A percentile compares a stretch with the other conserved stretches of the same genome.
Conservation (phyloP, 129 eudicot species). For the Pseudognaphalium luteoalbum region DNA sequence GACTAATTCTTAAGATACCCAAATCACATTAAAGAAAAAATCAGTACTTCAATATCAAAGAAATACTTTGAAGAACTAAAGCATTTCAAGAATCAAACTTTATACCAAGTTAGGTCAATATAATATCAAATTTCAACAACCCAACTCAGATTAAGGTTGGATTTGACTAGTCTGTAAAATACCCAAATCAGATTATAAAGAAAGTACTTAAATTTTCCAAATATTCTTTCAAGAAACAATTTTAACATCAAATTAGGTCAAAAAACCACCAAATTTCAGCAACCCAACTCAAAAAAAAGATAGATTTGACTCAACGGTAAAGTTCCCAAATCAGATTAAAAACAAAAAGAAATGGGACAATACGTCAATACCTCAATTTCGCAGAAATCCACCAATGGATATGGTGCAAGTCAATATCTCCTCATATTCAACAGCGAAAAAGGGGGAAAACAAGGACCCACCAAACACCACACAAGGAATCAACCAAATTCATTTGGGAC, state of each 20-base stretch:
- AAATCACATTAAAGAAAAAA: slow-evolving; percentile 23
- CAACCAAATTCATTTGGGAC: slow-evolving; percentile 25
- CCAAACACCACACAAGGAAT: slow-evolving; percentile 34
- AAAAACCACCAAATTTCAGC: neutral
- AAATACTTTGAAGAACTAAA: slow-evolving; percentile 1
- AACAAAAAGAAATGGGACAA: neutral
- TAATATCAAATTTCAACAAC: neutral
- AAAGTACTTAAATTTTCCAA: slow-evolving; percentile 13
- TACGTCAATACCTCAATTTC: neutral
- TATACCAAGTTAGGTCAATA: slow-evolving; percentile 16
- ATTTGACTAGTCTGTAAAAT: neutral
- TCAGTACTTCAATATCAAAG: slow-evolving; percentile 27
- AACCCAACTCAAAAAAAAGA: neutral
- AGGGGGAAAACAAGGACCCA: slow-evolving; percentile 34
- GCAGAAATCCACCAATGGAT: neutral
- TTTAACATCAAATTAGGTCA: neutral
- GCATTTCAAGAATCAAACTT: slow-evolving; percentile 2
- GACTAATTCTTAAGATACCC: slow-evolving; percentile 10
- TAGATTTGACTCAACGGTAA: neutral
- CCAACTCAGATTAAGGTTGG: neutral
- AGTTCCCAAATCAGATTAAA: no score
- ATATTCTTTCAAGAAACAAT: neutral
- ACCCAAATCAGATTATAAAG: slow-evolving; percentile 24
- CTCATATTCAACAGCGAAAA: neutral
- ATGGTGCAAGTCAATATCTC: neutral